Base-by-base conservation (phyloP, 106 monocot genomes). In the Acorus gramineus region DNA sequence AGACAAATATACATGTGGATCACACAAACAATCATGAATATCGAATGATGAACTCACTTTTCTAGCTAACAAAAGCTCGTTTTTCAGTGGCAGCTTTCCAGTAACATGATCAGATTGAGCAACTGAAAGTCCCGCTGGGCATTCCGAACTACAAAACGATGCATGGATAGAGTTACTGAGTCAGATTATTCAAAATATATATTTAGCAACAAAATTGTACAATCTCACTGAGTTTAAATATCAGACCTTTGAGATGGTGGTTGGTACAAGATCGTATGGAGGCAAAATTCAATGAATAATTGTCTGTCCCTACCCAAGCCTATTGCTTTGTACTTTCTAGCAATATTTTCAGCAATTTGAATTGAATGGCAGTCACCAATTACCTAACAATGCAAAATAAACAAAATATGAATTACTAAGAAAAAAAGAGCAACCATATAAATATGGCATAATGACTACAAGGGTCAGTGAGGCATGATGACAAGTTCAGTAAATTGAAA, bases 271-370 rank as follows among this genome's bases (percentile, higher is more conserved):
- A 98, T 57, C 43, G 77, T 78, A 51, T 88, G 77, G 50, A 85
- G 76, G 63, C 96, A 98, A 75, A 98, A 98, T 50, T 92, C 96
- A 63, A 84, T n/a, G 66, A 98, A 91, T 48, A 91, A 50, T 57
- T 81, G 69, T 28, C 69, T 70, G 64, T 92, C 91, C 44, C 66
- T 77, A 62, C 55, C 61, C 68, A 52, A 57, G 11, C 68, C 65
- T 42, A 76, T 74, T 44, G 56, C 28, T 73, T 69, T 79, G 59
- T 91, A 98, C 51, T 79, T 85, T 46, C 70, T 63, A 61, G 63
- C 75, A 76, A 86, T 69, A 63, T 61, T 63, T 66, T 92, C 96
- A 77, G 77, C 71, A 77, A 92, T 58, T 28, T 71, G 61, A 61
- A 67, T 83, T 12, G 79, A 84, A 76, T 91, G 79, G 54, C 85